Evolutionary conservation across 768 basidiomycete species (phyloP), one percentile per base, ranked within the genome.

Genomic region (Lactifluus piperatus): DNA sequence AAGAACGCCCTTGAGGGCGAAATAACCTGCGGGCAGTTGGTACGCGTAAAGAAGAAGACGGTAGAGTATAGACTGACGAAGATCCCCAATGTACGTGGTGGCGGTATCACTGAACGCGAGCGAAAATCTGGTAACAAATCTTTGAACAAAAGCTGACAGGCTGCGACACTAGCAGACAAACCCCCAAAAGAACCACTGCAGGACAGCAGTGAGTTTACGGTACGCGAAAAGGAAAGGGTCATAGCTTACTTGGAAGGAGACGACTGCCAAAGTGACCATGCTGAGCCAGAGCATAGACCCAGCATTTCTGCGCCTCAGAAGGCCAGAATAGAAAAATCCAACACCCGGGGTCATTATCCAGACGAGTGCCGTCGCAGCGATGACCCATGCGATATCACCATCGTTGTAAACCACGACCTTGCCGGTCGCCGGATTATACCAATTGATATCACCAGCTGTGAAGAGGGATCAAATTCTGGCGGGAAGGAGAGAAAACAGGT

Each of bases 131-230:
- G 5, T 60, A 34, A 20, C 29, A 24, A 7, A 52, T 16, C 8
- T 4, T 55, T 54, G 29, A 59, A 44, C 32, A 1, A 30, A 44
- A 18, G 6, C 0, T 3, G 13, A n/a, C 3, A 2, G 14, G 10
- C 3, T 43, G 16, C 22, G 18, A 26, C 6, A 4, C 11, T 36
- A 34, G 6, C 6, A 30, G 3, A 49, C 66, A 60, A 36, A 68
- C 62, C 94, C 94, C 94, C 94, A 97, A 79, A 95, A 94, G 77
- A 92, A 94, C 92, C 92, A 94, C 86, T 93, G 62, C 82, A 62
- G 16, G 60, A 60, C 32, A 9, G 39, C 5, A 30, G 24, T 67
- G 20, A 65, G 65, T 41, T n/a, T 47, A 30, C 5, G 8, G n/a
- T n/a, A n/a, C n/a, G 27, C 48, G 26, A 29, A 2, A 22, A 10